These are phyloP conservation scores for Lachnellula willkommii DNA, from an alignment of 2,329 filamentous ascomycete species.

Conservation along the genomic window DNA sequence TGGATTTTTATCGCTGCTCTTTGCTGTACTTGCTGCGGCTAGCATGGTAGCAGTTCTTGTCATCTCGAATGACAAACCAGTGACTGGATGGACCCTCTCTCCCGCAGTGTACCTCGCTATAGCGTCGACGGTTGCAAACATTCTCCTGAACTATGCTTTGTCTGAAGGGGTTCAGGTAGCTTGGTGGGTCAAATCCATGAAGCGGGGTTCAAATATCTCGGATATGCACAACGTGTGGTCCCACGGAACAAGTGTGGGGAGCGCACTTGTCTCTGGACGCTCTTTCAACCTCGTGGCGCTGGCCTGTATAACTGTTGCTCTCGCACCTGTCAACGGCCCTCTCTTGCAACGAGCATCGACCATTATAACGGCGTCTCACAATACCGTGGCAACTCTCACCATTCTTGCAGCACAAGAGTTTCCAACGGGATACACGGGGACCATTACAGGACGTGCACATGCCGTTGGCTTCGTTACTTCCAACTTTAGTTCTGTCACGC, in stretches of 20 bases:
- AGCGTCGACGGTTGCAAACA: slow-evolving; percentile 7
- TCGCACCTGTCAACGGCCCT: slow-evolving; percentile 14
- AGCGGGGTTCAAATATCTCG: slow-evolving; percentile 1
- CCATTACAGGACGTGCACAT: slow-evolving; percentile 1
- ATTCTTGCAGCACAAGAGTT: slow-evolving; percentile 9
- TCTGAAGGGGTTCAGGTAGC: slow-evolving; percentile 9
- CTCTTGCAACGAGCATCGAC: slow-evolving; percentile 17
- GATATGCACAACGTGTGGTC: slow-evolving; percentile 11
- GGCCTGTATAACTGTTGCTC: slow-evolving; percentile 7
- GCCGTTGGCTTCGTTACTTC: slow-evolving; percentile 4
- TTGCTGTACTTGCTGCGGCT: slow-evolving; percentile 1
- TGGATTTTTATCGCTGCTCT: neutral
- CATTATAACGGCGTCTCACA: neutral
- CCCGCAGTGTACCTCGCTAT: slow-evolving; percentile 14
- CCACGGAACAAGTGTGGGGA: slow-evolving; percentile 7
- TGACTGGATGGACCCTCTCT: slow-evolving; percentile 4
- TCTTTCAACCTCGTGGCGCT: slow-evolving; percentile 10
- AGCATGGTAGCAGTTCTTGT: slow-evolving; percentile 6
- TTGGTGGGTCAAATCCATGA: slow-evolving; percentile 14
- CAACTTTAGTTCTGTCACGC: slow-evolving; percentile 1
- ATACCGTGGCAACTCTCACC: neutral
- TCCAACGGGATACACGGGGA: slow-evolving; percentile 11
- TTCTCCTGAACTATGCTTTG: slow-evolving; percentile 7
- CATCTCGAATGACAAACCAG: slow-evolving; percentile 7
- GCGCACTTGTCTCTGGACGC: slow-evolving; percentile 11